Conservation (phyloP, 257 asterid species). For the Solanum neorickii region DNA sequence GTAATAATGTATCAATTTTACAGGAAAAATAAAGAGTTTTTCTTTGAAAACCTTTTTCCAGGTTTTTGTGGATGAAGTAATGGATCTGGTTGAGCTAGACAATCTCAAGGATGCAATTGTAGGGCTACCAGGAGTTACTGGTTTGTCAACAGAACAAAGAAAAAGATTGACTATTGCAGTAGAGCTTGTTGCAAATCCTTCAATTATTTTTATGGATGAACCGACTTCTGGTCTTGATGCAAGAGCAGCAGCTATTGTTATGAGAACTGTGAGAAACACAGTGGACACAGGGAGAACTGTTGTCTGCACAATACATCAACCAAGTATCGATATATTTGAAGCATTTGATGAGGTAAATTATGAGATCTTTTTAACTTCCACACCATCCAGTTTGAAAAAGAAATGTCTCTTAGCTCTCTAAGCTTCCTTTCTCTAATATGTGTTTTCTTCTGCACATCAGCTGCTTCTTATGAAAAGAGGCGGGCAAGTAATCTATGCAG, state of each 20-base stretch:
- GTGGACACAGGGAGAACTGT: constrained; percentile 73
- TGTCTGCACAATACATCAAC: constrained; percentile 69
- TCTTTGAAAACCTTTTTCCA: constrained; percentile 1
- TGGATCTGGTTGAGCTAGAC: constrained; percentile 52
- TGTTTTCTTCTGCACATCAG: constrained; percentile 14
- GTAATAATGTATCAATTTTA: not conserved
- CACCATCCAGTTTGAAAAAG: not conserved
- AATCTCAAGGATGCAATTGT: constrained; percentile 41
- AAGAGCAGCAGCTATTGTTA: constrained; percentile 62
- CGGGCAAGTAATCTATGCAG: constrained; percentile 53
- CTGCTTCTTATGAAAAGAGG: constrained; percentile 62
- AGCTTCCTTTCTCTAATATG: not conserved
- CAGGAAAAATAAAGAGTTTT: not conserved
- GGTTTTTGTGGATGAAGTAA: constrained; percentile 50
- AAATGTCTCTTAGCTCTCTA: not conserved
- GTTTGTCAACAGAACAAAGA: constrained; percentile 54
- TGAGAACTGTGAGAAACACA: constrained; percentile 67
- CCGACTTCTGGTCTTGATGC: constrained; percentile 76
- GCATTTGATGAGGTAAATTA: constrained; percentile 56
- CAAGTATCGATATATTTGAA: constrained; percentile 60
- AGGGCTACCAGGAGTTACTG: constrained; percentile 52
- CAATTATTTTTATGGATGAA: constrained; percentile 67
- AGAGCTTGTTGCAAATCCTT: constrained; percentile 62
- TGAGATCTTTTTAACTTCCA: not conserved
- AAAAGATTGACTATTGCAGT: constrained; percentile 65